Evolutionary conservation across 148 eudicot species (phyloP), one percentile per base, ranked within the genome.

Genomic region (Silene conica): DNA sequence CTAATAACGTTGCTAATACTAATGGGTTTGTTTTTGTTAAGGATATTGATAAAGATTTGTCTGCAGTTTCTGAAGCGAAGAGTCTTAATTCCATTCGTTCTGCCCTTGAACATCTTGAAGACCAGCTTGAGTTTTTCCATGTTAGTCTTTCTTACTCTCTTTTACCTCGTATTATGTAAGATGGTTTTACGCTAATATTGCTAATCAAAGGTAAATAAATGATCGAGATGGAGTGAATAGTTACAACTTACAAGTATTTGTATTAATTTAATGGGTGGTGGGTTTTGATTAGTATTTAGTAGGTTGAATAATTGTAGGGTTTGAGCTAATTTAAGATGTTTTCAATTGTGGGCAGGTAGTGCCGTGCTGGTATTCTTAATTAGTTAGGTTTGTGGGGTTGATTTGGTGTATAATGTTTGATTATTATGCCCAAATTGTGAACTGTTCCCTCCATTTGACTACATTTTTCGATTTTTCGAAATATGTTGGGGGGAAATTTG

Each of bases 111-210:
- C 82, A 85, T 82, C 90, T 95, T 15, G 96, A 95, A 75, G 93
- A 92, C 88, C 99, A 95, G 80, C 92, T 95, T 52, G 92, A 88
- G 52, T 92, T 92, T 77, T 85, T 90, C 74, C 93, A 95, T 73
- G 98, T 95, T 48, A 87, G 89, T 81, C 43, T 69, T 69, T n/a
- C 20, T 77, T n/a, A 14, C 23, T 18, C 16, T 66, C 6, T 19
- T 41, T 5, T 41, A 2, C 3, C 5, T 3, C 3, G 1, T 31
- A 31, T 31, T 31, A 31, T 31, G 43, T 38, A 38, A 38, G 43
- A 1, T 9, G 43, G 43, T 38, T 38, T 38, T 38, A 38, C 7
- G 9, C 43, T 38, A 38, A 38, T 38, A 38, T 61, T 10, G 2
- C 2, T 2, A 26, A 26, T 26, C 28, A 2, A 6, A 38, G 1